These are phyloP conservation scores for Pleurotus cornucopiae DNA, from an alignment of 768 basidiomycete genomes.

Conservation along the genomic window DNA sequence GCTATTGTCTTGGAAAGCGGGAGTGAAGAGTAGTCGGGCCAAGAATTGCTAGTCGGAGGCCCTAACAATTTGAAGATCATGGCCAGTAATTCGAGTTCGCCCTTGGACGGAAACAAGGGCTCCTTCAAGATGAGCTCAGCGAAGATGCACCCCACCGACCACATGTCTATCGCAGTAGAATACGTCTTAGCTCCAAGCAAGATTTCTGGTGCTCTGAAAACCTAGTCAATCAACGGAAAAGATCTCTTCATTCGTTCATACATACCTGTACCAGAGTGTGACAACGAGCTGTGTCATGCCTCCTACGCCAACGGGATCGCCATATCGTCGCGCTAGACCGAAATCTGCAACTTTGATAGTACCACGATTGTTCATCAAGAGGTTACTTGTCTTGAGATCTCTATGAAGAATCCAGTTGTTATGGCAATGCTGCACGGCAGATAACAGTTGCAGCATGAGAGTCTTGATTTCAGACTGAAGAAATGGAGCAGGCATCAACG, in stretches of 20 bases:
- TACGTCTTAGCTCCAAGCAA: constrained; percentile 90
- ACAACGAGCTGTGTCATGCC: constrained; percentile 98
- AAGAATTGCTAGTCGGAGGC: constrained; percentile 79
- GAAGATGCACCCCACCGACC: constrained; percentile 99
- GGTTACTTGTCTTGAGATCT: constrained; percentile 95
- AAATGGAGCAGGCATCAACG: constrained; percentile 94
- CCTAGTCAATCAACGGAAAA: constrained; percentile 14
- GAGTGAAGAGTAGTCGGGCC: constrained; percentile 80
- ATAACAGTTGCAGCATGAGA: constrained; percentile 86
- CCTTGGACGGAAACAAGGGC: constrained; percentile 96
- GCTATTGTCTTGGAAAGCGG: constrained; percentile 80
- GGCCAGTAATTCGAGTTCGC: constrained; percentile 86
- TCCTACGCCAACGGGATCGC: constrained; percentile 94
- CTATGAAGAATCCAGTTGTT: constrained; percentile 97
- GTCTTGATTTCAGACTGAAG: constrained; percentile 99
- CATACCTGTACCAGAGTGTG: constrained; percentile 96
- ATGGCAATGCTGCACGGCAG: constrained; percentile 92
- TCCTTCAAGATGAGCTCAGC: constrained; percentile 93
- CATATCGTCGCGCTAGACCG: constrained; percentile 91
- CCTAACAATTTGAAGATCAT: constrained; percentile 96
- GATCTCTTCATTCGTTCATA: constrained; percentile 11
- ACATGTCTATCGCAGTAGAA: constrained; percentile 94
- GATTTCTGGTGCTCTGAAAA: constrained; percentile 85
- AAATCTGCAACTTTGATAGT: constrained; percentile 99
- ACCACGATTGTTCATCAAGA: constrained; percentile 98